phyloP scores from a whole-genome alignment of 179 eudicot genomes.

The Beta corolliflora region DNA sequence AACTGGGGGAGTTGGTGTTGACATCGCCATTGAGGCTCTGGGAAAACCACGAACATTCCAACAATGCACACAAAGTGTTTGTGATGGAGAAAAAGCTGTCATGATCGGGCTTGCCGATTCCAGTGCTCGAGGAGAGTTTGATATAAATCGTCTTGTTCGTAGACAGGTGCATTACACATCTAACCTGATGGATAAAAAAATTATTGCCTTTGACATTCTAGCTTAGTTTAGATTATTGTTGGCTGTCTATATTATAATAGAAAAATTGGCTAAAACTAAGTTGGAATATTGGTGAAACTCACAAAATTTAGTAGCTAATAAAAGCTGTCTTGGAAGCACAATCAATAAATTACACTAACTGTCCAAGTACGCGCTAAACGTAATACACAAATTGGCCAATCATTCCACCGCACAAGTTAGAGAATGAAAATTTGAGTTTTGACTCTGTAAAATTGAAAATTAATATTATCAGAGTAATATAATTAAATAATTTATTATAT shows the following conservation, averaged over 20 bases:
- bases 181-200: not conserved
- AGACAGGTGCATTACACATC: slow-evolving; percentile 63
- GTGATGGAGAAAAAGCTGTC: slow-evolving; percentile 99
- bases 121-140: slow-evolving; percentile 85
- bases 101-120: slow-evolving; percentile 91
- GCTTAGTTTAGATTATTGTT: not conserved
- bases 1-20: slow-evolving; percentile 95
- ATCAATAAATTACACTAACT: no score
- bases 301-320: not conserved
- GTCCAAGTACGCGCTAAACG: no score
- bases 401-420: no score
- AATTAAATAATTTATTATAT: no score
- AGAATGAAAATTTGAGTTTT: no score
- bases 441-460: no score
- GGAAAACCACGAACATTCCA: slow-evolving; percentile 84
- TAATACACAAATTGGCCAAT: no score
- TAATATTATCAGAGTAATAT: no score
- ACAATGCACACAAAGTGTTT: slow-evolving; percentile 93
- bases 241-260: not conserved
- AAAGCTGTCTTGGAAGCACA: no score
- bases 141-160: slow-evolving; percentile 97
- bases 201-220: not conserved
- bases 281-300: not conserved
- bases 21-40: slow-evolving; percentile 89
- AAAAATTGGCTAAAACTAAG: not conserved